A percentile compares a stretch with the other conserved stretches of the same genome.
Evolutionary conservation across 306 rosid genomes (phyloP).

Genomic region (Dryas alaskensis): DNA sequence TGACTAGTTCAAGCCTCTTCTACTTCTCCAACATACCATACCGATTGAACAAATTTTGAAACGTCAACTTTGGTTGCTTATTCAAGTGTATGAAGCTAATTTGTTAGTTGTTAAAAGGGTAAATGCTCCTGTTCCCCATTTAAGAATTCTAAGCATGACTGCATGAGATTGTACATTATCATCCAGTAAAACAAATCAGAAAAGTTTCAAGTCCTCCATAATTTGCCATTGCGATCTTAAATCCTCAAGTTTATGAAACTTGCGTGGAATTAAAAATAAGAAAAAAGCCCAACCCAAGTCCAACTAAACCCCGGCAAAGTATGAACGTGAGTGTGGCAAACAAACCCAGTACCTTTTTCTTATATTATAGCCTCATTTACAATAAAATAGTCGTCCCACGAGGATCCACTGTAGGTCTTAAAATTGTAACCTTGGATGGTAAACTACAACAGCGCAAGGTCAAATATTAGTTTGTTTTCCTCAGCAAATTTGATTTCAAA

Average conservation of each 20-base stretch:
- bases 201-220: neutral
- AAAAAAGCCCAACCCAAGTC: too few species aligned
- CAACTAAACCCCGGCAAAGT: too few species aligned
- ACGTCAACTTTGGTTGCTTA: slow-evolving; percentile 1
- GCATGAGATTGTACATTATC: neutral
- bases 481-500: too few species aligned
- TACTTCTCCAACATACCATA: slow-evolving; percentile 16
- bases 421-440: too few species aligned
- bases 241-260: neutral
- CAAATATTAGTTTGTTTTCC: too few species aligned
- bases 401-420: too few species aligned
- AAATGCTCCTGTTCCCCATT: neutral
- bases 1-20: neutral
- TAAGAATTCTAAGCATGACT: neutral
- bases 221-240: neutral
- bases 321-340: too few species aligned
- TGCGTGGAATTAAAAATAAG: too few species aligned
- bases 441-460: too few species aligned
- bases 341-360: too few species aligned
- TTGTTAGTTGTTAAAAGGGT: neutral
- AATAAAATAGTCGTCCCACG: too few species aligned
- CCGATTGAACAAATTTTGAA: neutral
- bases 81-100: slow-evolving; percentile 10
- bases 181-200: neutral
- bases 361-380: too few species aligned